Percentiles rank a stretch among this genome's conserved stretches.
These are phyloP conservation scores for Lepidium africanum DNA, from an alignment of 345 rosid genomes.

Conservation along the genomic window DNA sequence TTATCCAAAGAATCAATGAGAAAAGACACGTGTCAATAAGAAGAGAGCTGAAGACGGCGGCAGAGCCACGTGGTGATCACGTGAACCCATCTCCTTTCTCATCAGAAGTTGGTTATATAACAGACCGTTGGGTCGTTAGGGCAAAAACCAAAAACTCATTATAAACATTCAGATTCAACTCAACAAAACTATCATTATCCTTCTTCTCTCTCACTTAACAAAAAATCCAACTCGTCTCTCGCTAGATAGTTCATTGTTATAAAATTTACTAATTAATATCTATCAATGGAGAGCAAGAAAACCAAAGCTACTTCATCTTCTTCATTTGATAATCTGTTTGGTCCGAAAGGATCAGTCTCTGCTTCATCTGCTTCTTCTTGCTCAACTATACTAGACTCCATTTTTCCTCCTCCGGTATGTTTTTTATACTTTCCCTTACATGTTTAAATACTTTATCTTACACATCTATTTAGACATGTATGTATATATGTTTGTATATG, in stretches of 20 bases:
- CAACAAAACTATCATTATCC: slow-evolving; percentile 9
- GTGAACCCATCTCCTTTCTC: slow-evolving; percentile 27
- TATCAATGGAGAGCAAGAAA: slow-evolving; percentile 20
- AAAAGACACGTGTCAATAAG: slow-evolving; percentile 14
- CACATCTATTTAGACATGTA: neutral
- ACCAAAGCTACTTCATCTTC: slow-evolving; percentile 8
- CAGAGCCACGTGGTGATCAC: slow-evolving; percentile 34
- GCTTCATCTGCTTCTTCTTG: slow-evolving; percentile 23
- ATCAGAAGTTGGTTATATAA: slow-evolving; percentile 33
- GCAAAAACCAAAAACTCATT: slow-evolving; percentile 18
- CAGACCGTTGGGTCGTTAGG: slow-evolving; percentile 32
- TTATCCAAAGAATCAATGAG: slow-evolving; percentile 18
- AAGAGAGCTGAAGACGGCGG: slow-evolving; percentile 18
- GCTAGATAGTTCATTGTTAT: neutral
- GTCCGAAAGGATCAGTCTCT: slow-evolving; percentile 23
- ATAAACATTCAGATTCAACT: neutral
- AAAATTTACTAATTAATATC: neutral
- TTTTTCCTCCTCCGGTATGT: slow-evolving; percentile 32
- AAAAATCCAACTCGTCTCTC: neutral
- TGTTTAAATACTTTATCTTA: neutral
- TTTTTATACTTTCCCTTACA: too few relatives aligned
- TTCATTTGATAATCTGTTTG: slow-evolving; percentile 22
- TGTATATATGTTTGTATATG: neutral
- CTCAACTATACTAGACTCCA: slow-evolving; percentile 30
- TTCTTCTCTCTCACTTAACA: neutral